Evolutionary conservation across 345 rosid genomes (phyloP).

Genomic region (Chamaenerion angustifolium): DNA sequence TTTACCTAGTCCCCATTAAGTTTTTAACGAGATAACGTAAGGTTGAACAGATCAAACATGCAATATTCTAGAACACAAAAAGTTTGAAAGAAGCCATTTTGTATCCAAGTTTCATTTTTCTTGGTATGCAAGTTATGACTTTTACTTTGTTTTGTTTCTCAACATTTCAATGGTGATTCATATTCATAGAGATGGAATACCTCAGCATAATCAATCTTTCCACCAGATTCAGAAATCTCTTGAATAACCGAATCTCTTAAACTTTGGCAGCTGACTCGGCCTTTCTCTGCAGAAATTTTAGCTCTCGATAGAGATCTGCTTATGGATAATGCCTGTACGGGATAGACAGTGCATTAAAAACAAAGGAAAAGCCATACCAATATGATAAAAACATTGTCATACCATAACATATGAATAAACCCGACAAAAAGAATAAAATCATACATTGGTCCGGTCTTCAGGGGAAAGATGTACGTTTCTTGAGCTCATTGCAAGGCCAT

Average conservation of each 20-base stretch:
- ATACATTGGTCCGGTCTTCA: conserved; percentile 51
- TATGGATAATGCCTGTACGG: conserved; percentile 69
- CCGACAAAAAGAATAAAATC: too few species aligned
- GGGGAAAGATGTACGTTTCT: conserved; percentile 65
- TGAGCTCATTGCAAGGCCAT: conserved; percentile 87
- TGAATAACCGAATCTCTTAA: conserved; percentile 4
- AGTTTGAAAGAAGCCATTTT: too few species aligned
- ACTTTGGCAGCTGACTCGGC: conserved; percentile 23
- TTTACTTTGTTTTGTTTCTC: too few species aligned
- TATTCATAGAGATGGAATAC: conserved; percentile 14
- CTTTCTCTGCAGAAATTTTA: conserved; percentile 35
- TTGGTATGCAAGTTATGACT: too few species aligned
- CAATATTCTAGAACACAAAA: too few species aligned
- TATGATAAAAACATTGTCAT: too few species aligned
- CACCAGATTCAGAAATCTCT: conserved; percentile 45
- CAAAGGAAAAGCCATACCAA: neutral
- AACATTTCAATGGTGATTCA: neutral
- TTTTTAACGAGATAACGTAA: too few species aligned
- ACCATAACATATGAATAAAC: neutral
- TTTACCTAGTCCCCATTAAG: too few species aligned
- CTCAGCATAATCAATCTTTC: conserved; percentile 81
- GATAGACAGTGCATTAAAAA: neutral
- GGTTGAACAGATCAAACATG: too few species aligned
- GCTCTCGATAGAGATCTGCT: conserved; percentile 44
- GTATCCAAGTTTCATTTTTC: too few species aligned